Evolutionary conservation across 2,329 filamentous ascomycete genomes (phyloP), one percentile per base, ranked within the genome.

Genomic region (Penicillium vulpinum): DNA sequence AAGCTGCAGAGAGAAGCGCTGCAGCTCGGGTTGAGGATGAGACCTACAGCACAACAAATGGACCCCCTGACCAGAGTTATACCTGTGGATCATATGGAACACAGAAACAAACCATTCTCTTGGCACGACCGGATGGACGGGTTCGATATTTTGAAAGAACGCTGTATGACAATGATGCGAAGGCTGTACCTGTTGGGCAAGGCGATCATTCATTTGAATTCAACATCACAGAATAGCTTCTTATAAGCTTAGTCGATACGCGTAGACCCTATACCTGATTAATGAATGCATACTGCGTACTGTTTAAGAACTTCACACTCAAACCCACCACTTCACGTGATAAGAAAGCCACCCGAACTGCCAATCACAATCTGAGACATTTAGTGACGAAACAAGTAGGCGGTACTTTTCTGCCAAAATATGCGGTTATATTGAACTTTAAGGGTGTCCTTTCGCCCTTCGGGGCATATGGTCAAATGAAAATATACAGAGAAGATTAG

Each of bases 401-500:
- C 56, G 56, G 56, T 58, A n/a, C 0, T 2, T 40, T 58, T 50
- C 45, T 58, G 56, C 51, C 39, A 1, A 6, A 21, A 22, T 13
- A 0, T 0, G 28, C 0, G 45, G 38, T 61, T 71, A 71, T 70
- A 69, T 52, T 18, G 22, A 62, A 63, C 36, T 62, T 49, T 51
- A 60, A 67, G 21, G 40, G 0, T 0, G 0, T 8, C 0, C 35
- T 28, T 47, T 41, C 21, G 70, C 73, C 76, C 75, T 78, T 76
- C 71, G 75, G 77, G 74, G 62, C 78, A 83, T 83, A 81, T 84
- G 81, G 82, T 85, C 82, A 85, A 82, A 81, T 85, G 81, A 83
- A 84, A 83, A 81, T 81, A 85, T 85, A 86, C 83, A 87, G 84
- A 88, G 85, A 88, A 88, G 84, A 88, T 88, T 89, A 89, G 88